These are phyloP conservation scores for Funneliformis geosporum DNA, from an alignment of 192 early-diverging fungal species.

Conservation along the genomic window DNA sequence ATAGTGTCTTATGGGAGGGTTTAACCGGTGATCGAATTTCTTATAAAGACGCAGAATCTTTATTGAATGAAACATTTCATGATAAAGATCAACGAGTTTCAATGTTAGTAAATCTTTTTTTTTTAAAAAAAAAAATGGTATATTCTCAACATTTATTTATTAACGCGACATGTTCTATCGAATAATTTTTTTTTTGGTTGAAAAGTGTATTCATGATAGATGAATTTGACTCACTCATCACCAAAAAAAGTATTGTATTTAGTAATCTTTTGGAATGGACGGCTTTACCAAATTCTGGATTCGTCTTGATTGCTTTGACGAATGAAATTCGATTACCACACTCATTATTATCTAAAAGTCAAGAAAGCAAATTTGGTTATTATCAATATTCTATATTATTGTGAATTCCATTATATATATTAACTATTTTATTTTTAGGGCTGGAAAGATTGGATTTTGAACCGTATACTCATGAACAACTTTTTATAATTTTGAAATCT, in stretches of 20 bases:
- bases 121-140: background rate
- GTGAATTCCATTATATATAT: background rate
- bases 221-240: constrained; percentile 93
- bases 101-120: background rate
- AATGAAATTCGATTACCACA: constrained; percentile 99
- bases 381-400: background rate
- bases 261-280: constrained; percentile 99
- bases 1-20: constrained; percentile 79
- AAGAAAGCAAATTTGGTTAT: constrained; percentile 85
- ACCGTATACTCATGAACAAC: constrained; percentile 85
- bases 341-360: constrained; percentile 83
- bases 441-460: constrained; percentile 90
- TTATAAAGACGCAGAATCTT: constrained; percentile 71
- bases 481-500: constrained; percentile 83
- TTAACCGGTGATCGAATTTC: constrained; percentile 65
- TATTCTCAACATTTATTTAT: background rate
- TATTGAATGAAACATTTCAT: constrained; percentile 62
- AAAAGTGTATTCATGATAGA: constrained; percentile 91
- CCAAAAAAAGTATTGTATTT: constrained; percentile 89
- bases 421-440: constrained; percentile 44
- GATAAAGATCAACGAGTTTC: background rate
- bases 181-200: background rate
- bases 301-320: constrained; percentile 94
- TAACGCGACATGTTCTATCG: background rate
- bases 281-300: constrained; percentile 71